These are phyloP conservation scores for Botrytis fabae DNA, from an alignment of 2,329 filamentous ascomycete species.

Conservation along the genomic window DNA sequence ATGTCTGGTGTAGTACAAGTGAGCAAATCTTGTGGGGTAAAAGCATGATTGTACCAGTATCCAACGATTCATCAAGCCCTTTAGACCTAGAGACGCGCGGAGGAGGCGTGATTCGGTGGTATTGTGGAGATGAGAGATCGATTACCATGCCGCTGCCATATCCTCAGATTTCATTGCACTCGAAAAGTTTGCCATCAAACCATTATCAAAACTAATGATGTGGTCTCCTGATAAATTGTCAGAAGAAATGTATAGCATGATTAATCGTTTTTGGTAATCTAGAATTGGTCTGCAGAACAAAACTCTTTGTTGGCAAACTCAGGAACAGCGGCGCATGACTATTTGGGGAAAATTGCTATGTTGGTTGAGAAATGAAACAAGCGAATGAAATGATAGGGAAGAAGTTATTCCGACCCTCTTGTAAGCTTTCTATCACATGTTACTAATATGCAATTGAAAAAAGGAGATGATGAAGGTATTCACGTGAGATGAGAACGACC, in stretches of 20 bases:
- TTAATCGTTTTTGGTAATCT: slow-evolving; percentile 7
- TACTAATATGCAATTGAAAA: background rate
- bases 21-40: slow-evolving; percentile 1
- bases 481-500: background rate
- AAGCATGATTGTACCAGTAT: background rate
- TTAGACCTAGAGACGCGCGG: background rate
- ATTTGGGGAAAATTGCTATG: background rate
- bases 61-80: background rate
- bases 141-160: background rate
- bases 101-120: slow-evolving; percentile 4
- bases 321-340: background rate
- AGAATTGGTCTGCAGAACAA: slow-evolving; percentile 10
- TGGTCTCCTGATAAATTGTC: slow-evolving; percentile 1
- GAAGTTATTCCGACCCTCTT: slow-evolving; percentile 1
- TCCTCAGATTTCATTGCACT: background rate
- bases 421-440: slow-evolving; percentile 13
- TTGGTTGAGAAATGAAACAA: background rate
- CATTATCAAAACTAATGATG: background rate
- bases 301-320: slow-evolving; percentile 1
- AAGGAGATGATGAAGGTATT: background rate
- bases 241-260: background rate
- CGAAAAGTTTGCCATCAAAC: background rate
- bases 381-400: slow-evolving; percentile 8
- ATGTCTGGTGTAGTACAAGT: slow-evolving; percentile 2
- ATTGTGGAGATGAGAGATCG: slow-evolving; percentile 1